Percentiles rank a stretch among this genome's conserved stretches.
phyloP scores from a whole-genome alignment of 2,329 filamentous ascomycete species.

The Diaporthe citri region DNA sequence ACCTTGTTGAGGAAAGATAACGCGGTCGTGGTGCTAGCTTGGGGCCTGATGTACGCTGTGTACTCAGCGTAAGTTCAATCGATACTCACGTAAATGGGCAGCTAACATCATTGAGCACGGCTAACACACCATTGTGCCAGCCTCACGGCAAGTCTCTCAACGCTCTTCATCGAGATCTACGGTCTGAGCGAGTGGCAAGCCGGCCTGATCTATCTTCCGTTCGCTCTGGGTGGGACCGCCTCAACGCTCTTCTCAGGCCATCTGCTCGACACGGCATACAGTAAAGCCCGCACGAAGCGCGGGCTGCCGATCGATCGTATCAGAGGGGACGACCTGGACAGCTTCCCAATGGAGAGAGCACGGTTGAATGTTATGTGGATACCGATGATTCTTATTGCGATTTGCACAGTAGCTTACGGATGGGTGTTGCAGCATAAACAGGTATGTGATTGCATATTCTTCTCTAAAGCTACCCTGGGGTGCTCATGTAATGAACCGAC shows the following conservation, averaged over 20 bases:
- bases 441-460: neutral
- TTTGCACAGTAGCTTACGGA: neutral
- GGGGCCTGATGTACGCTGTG: slow-evolving; percentile 1
- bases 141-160: neutral
- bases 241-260: slow-evolving; percentile 1
- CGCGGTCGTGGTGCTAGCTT: neutral
- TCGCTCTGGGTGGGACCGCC: neutral
- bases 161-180: neutral
- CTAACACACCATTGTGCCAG: neutral
- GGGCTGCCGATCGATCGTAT: slow-evolving; percentile 62
- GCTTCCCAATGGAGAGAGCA: slow-evolving; percentile 53
- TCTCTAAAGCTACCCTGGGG: too few species aligned
- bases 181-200: slow-evolving; percentile 8
- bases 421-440: neutral
- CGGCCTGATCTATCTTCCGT: neutral
- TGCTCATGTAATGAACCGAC: too few species aligned
- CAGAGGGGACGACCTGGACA: slow-evolving; percentile 51
- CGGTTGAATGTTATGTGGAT: slow-evolving; percentile 49
- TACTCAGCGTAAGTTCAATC: neutral
- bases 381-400: neutral
- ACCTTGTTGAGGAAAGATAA: neutral
- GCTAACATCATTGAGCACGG: neutral
- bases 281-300: neutral
- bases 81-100: neutral
- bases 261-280: neutral